Evolutionary conservation across 169 alveolate species (phyloP).

Genomic region (Theileria annulata): DNA sequence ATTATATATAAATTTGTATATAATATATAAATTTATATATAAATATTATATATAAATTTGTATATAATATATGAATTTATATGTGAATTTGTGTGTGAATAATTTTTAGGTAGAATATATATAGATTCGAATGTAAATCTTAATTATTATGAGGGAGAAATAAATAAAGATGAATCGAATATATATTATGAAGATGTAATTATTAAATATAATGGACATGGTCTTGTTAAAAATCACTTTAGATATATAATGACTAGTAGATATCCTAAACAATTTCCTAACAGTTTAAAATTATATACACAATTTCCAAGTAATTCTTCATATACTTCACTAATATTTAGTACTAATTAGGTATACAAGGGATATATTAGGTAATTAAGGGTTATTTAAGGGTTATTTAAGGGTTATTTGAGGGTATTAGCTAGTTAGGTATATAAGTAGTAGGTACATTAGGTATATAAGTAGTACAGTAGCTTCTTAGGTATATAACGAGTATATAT

Average conservation of each 20-base stretch:
- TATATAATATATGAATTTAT: too few relatives aligned
- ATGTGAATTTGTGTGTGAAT: neutral
- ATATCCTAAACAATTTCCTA: slow-evolving; percentile 57
- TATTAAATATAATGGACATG: slow-evolving; percentile 32
- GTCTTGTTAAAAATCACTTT: slow-evolving; percentile 17
- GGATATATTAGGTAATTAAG: too few relatives aligned
- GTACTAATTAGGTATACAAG: too few relatives aligned
- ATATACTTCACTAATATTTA: neutral
- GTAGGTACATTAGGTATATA: too few relatives aligned
- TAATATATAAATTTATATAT: too few relatives aligned
- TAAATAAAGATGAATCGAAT: slow-evolving; percentile 37
- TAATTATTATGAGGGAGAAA: slow-evolving; percentile 24
- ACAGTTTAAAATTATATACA: slow-evolving; percentile 24
- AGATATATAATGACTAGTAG: slow-evolving; percentile 55
- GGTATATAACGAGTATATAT: neutral
- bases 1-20: too few relatives aligned
- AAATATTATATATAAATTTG: too few relatives aligned
- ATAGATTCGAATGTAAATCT: slow-evolving; percentile 30
- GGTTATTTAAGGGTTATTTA: too few relatives aligned
- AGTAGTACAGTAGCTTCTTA: too few relatives aligned
- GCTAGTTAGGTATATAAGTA: too few relatives aligned
- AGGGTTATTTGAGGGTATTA: too few relatives aligned
- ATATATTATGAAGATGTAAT: slow-evolving; percentile 23
- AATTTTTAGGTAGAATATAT: slow-evolving; percentile 48
- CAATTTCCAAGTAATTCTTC: slow-evolving; percentile 14